Evolutionary conservation across 2,329 filamentous ascomycete genomes (phyloP), one percentile per base, ranked within the genome.

Genomic region (Alternaria sp.): DNA sequence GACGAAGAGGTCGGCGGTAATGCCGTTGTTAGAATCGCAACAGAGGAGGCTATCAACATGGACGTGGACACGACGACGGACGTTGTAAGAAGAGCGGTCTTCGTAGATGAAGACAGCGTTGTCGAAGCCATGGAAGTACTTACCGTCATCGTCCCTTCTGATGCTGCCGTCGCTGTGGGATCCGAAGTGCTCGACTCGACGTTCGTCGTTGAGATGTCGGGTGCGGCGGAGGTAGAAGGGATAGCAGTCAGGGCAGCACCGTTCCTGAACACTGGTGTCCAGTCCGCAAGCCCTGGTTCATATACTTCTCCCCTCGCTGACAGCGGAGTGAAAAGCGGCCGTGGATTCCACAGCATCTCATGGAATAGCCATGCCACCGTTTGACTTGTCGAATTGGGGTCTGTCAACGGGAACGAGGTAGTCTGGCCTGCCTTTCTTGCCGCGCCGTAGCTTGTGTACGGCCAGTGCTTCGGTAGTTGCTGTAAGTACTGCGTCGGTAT

Each of bases 381-480:
- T 19, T 17, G n/a, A 40, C 51, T 51, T 23, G 26, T 60, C n/a
- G n/a, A 45, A 23, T n/a, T 40, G 13, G 19, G 8, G 12, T 52
- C 1, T 3, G 30, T 52, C 11, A 68, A 26, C 5, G 61, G 30
- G 15, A 25, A 59, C 3, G 49, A 61, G 9, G 61, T 55, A 28
- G 23, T 57, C 13, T 19, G n/a, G 11, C 43, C 30, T 2, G 43
- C 23, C 13, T 46, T 30, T 11, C 57, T 19, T 3, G 30, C 53
- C 7, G 52, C 40, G 23, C 46, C 59, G 17, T 63, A 63, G 5
- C 9, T 17, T 11, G 65, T 65, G 21, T 69, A 69, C 6, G 67
- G 65, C 67, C 67, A 67, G 25, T 53, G 19, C 12, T 19, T 5
- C 6, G 63, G 66, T 6, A 67, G 5, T 40, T 70, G 66, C 4